Conservation (phyloP, 306 rosid genomes). For the Ziziphus jujuba region DNA sequence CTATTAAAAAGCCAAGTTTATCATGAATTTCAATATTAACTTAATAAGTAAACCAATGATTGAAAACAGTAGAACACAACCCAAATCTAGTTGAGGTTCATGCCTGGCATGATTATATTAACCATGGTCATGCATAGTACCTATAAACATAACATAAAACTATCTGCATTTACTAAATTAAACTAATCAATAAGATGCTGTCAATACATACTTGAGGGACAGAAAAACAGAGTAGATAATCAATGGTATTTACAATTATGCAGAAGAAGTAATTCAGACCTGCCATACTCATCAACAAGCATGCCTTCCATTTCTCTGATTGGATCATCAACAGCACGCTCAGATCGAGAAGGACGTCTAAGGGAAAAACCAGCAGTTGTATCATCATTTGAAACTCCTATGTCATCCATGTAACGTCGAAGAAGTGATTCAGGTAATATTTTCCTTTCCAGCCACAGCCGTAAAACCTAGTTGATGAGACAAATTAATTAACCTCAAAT, state of each 20-base stretch:
- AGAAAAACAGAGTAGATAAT: neutral
- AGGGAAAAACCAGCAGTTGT: conserved; percentile 55
- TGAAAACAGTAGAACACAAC: no score
- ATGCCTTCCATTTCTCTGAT: conserved; percentile 99
- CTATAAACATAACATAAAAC: neutral
- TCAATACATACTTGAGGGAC: neutral
- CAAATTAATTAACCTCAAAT: neutral
- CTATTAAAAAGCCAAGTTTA: no score
- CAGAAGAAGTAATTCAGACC: conserved; percentile 48
- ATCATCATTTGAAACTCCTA: conserved; percentile 88
- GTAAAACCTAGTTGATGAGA: conserved; percentile 70
- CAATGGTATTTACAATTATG: neutral
- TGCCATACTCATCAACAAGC: conserved; percentile 99
- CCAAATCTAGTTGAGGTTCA: no score
- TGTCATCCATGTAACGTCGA: conserved; percentile 87
- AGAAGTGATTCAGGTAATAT: conserved; percentile 82
- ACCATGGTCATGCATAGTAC: no score
- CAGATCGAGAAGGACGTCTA: conserved; percentile 96
- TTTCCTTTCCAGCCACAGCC: conserved; percentile 97
- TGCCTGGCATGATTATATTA: no score
- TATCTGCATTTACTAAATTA: neutral
- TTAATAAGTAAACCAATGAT: no score
- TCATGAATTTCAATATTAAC: no score
- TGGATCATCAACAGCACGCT: conserved; percentile 96
- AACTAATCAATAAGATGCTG: neutral